Conservation (phyloP, 768 basidiomycete species). For the Leccinum sublutescens region DNA sequence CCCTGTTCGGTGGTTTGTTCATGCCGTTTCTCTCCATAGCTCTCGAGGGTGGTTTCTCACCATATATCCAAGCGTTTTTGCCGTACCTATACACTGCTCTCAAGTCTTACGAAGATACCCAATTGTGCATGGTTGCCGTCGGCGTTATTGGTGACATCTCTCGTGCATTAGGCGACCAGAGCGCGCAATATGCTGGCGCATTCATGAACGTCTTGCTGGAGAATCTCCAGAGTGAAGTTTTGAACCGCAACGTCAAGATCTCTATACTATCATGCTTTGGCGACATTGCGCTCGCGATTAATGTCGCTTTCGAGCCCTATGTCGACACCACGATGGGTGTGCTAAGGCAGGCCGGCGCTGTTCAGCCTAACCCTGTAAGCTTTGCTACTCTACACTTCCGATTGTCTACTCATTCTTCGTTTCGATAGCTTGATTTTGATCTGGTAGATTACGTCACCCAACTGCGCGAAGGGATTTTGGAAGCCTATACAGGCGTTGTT, state of each 20-base stretch:
- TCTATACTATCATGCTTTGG: slow-evolving; percentile 95
- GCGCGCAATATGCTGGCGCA: slow-evolving; percentile 74
- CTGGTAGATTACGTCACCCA: slow-evolving; percentile 89
- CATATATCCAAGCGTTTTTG: slow-evolving; percentile 83
- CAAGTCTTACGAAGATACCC: slow-evolving; percentile 90
- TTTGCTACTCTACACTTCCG: background rate
- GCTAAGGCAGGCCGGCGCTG: slow-evolving; percentile 82
- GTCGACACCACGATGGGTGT: slow-evolving; percentile 89
- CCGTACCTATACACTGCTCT: slow-evolving; percentile 87
- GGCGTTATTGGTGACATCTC: slow-evolving; percentile 96
- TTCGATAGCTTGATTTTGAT: slow-evolving; percentile 72
- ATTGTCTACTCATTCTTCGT: slow-evolving; percentile 1
- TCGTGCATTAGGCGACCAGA: slow-evolving; percentile 86
- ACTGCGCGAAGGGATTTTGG: slow-evolving; percentile 92
- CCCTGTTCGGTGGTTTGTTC: background rate
- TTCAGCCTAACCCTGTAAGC: slow-evolving; percentile 84
- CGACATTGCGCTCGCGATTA: slow-evolving; percentile 93
- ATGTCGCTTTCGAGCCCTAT: slow-evolving; percentile 82
- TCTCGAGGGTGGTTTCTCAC: slow-evolving; percentile 73
- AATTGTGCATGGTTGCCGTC: slow-evolving; percentile 92
- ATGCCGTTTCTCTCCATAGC: slow-evolving; percentile 39
- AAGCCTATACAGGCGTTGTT: slow-evolving; percentile 95
- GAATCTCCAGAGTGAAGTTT: slow-evolving; percentile 84
- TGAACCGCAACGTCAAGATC: slow-evolving; percentile 95
- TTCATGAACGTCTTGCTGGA: slow-evolving; percentile 94